A percentile compares a stretch with the other conserved stretches of the same genome.
phyloP scores from a whole-genome alignment of 805 yeast species.

The Torulaspora microellipsoides region DNA sequence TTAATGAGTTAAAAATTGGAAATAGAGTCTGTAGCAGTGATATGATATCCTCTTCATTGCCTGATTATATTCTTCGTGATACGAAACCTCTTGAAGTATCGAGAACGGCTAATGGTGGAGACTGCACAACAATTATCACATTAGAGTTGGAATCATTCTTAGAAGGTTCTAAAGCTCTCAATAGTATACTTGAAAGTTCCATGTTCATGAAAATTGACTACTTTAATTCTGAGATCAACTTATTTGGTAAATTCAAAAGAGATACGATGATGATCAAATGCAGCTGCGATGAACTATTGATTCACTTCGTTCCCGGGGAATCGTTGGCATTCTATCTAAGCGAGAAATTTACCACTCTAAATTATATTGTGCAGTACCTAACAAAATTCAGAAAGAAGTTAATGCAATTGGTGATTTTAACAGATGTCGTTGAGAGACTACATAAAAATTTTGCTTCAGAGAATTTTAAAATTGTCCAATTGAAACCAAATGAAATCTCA shows the following conservation, averaged over 20 bases:
- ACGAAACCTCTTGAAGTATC: not conserved
- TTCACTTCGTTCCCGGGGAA: conserved; percentile 27
- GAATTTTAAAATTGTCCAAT: conserved; percentile 29
- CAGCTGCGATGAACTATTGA: conserved; percentile 28
- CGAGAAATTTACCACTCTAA: conserved; percentile 26
- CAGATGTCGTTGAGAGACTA: conserved; percentile 34
- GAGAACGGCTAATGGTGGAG: not conserved
- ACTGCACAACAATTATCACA: conserved; percentile 25
- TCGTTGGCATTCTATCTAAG: conserved; percentile 28
- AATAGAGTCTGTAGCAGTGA: conserved; percentile 27
- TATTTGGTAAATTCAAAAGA: conserved; percentile 32
- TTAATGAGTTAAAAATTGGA: conserved; percentile 30
- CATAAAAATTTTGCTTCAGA: conserved; percentile 33
- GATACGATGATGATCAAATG: conserved; percentile 30
- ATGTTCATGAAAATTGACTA: conserved; percentile 34
- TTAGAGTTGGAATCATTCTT: conserved; percentile 32
- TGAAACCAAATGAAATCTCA: conserved; percentile 33
- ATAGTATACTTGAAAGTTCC: conserved; percentile 28
- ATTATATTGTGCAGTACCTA: conserved; percentile 26
- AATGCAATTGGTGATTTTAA: conserved; percentile 32
- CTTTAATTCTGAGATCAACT: conserved; percentile 25
- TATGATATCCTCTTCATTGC: conserved; percentile 15
- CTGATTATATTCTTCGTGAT: conserved; percentile 21
- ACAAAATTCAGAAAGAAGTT: conserved; percentile 31
- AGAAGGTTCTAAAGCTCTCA: conserved; percentile 28